Evolutionary conservation across 2,329 filamentous ascomycete species (phyloP), one percentile per base, ranked within the genome.

Genomic region (Xylaria sp.): DNA sequence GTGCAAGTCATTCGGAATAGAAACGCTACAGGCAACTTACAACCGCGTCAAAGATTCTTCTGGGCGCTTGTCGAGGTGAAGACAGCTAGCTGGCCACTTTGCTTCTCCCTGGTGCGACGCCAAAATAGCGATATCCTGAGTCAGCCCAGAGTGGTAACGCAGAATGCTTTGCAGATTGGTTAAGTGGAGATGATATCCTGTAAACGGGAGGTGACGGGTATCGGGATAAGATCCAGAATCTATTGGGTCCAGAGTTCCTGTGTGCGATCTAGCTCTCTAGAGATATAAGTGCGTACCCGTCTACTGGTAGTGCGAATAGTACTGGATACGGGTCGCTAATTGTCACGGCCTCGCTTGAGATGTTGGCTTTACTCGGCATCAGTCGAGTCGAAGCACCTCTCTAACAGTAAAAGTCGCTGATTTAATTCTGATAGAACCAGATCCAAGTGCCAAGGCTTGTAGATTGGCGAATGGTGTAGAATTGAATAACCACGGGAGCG

Each of bases 221-320:
- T 75, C 75, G 73, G 74, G 63, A 72, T 38, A 54, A 39, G 45
- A 56, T 61, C 47, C 39, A 51, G 63, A 69, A 62, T 66, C 73
- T 70, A 75, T 77, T 75, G 73, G 75, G 59, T 67, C 61, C 49
- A 60, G 60, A 61, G 56, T 60, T 56, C 68, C 58, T 72, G 69
- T 75, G 68, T 76, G 68, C 65, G 58, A 74, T 74, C 61, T 68
- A 56, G 60, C 63, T 68, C 47, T 71, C 59, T 59, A 73, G 67
- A 71, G 70, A 71, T 69, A 71, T 63, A 71, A 70, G 70, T 59
- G 72, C 65, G 68, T 73, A 73, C 69, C 72, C 72, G 70, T 68
- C 51, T 61, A 69, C 71, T 62, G 71, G 71, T 71, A 59, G 65
- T 69, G 70, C 63, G 36, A 69, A 66, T 58, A 50, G 53, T 68